phyloP scores from a whole-genome alignment of 1,284 basidiomycete species.

The Melampsora americana region DNA sequence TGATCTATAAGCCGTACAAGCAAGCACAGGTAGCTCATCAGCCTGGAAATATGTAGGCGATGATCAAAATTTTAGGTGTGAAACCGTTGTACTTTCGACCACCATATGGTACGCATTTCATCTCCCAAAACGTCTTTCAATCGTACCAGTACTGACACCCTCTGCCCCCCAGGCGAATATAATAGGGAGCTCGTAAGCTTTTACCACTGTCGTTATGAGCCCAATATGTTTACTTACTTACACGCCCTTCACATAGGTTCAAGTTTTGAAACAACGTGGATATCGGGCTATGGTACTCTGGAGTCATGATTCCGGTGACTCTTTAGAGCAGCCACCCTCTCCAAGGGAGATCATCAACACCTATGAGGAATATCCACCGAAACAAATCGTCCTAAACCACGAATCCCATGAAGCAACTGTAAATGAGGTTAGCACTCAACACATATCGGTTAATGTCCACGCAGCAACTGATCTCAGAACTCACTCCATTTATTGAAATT shows the following conservation, averaged over 20 bases:
- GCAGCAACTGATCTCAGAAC: not conserved
- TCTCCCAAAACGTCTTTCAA: not conserved
- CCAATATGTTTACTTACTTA: not conserved
- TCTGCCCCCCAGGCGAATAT: constrained; percentile 23
- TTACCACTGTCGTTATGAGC: not conserved
- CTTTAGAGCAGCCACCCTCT: not conserved
- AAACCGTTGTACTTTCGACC: constrained; percentile 30
- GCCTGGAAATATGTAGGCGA: constrained; percentile 17
- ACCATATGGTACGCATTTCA: constrained; percentile 16
- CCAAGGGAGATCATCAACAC: not conserved
- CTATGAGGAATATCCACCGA: not conserved
- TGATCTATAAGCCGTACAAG: not conserved
- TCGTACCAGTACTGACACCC: not conserved
- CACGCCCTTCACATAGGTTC: not conserved
- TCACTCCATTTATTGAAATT: not conserved
- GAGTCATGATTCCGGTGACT: not conserved
- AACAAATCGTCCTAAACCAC: not conserved
- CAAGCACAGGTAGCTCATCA: not conserved
- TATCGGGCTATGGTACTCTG: not conserved
- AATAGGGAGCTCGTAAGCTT: constrained; percentile 21
- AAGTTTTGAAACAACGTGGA: constrained; percentile 5
- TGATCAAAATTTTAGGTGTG: constrained; percentile 34
- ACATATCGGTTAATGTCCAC: not conserved
- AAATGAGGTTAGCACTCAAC: not conserved
- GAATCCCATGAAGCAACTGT: not conserved